A percentile compares a stretch with the other conserved stretches of the same genome.
Evolutionary conservation across 805 yeast species (phyloP).

Genomic region (Candida golubevii): DNA sequence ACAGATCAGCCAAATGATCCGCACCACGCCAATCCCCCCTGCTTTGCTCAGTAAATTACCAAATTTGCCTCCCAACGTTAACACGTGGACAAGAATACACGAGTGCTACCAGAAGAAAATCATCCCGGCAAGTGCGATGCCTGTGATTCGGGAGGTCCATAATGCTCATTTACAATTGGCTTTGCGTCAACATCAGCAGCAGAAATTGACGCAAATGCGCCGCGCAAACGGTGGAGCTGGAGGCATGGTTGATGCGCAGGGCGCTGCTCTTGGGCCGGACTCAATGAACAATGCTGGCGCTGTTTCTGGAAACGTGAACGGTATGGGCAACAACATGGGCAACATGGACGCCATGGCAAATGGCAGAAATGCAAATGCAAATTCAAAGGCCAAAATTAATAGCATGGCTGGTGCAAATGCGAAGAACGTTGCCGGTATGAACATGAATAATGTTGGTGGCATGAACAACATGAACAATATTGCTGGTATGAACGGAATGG

Average conservation of each 20-base stretch:
- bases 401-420: conserved; percentile 9
- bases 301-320: conserved; percentile 1
- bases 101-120: conserved; percentile 56
- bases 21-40: conserved; percentile 69
- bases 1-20: conserved; percentile 42
- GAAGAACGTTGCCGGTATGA: conserved; percentile 11
- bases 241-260: not conserved
- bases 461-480: conserved; percentile 6
- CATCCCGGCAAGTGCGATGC: conserved; percentile 55
- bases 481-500: conserved; percentile 4
- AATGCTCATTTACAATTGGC: conserved; percentile 60
- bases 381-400: conserved; percentile 1
- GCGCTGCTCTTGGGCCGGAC: not conserved
- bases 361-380: conserved; percentile 2
- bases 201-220: conserved; percentile 23
- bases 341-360: conserved; percentile 7
- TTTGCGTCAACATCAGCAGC: conserved; percentile 46
- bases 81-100: conserved; percentile 77
- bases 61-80: conserved; percentile 69
- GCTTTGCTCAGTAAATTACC: conserved; percentile 64
- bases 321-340: conserved; percentile 5
- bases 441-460: conserved; percentile 1
- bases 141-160: conserved; percentile 62
- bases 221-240: conserved; percentile 7
- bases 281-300: conserved; percentile 10